Percentiles rank a stretch among this genome's conserved stretches.
Conservation (phyloP, 1,284 basidiomycete species). For the Peniophora sp. region DNA sequence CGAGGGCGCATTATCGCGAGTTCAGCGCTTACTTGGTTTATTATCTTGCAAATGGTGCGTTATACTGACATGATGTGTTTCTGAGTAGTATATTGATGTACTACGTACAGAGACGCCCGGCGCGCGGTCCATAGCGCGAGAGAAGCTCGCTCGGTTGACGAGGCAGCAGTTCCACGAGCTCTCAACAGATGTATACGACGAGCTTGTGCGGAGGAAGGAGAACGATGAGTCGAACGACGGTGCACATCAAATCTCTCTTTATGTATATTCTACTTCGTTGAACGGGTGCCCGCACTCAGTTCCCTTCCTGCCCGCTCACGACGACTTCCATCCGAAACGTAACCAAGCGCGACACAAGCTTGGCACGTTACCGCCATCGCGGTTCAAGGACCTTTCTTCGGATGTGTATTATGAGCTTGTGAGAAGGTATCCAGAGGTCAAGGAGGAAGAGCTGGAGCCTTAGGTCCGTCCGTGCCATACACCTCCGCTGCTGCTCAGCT, state of each 20-base stretch:
- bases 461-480: too few species aligned
- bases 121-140: slow-evolving; percentile 78
- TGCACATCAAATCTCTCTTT: slow-evolving; percentile 17
- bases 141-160: slow-evolving; percentile 86
- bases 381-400: slow-evolving; percentile 95
- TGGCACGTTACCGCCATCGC: slow-evolving; percentile 83
- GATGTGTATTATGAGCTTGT: slow-evolving; percentile 96
- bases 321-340: slow-evolving; percentile 97
- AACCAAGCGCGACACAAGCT: slow-evolving; percentile 99
- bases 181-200: slow-evolving; percentile 92
- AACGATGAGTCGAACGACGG: slow-evolving; percentile 56
- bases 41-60: slow-evolving; percentile 44
- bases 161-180: slow-evolving; percentile 90
- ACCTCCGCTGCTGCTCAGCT: too few species aligned
- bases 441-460: slow-evolving; percentile 69
- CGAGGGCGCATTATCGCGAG: slow-evolving; percentile 69
- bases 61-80: too few species aligned
- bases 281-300: too few species aligned
- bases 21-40: slow-evolving; percentile 64
- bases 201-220: slow-evolving; percentile 72
- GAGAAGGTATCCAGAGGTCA: slow-evolving; percentile 92
- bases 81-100: too few species aligned
- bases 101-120: slow-evolving; percentile 54
- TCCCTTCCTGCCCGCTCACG: slow-evolving; percentile 84
- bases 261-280: background rate